A percentile compares a stretch with the other conserved stretches of the same genome.
These are phyloP conservation scores for Paramecium primaurelia DNA, from an alignment of 73 alveolate species.

Conservation along the genomic window DNA sequence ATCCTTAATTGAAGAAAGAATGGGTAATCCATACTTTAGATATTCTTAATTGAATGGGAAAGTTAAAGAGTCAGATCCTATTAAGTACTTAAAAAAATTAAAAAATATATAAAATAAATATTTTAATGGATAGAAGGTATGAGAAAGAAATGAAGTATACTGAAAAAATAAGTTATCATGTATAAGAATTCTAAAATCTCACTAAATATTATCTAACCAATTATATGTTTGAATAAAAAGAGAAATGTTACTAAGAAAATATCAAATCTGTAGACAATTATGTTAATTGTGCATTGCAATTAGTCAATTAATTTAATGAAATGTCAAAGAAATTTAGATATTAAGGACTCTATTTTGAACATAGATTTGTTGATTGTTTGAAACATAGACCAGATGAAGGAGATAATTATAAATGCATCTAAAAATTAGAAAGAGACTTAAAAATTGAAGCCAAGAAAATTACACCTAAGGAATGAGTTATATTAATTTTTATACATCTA, in stretches of 20 bases:
- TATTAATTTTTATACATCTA: background rate
- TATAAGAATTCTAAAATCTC: slow-evolving; percentile 14
- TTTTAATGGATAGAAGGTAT: background rate
- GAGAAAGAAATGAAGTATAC: slow-evolving; percentile 2
- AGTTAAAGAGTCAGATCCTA: slow-evolving; percentile 22
- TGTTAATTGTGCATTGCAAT: background rate
- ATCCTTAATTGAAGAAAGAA: slow-evolving; percentile 17
- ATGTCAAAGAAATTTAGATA: slow-evolving; percentile 9
- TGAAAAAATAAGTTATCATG: slow-evolving; percentile 8
- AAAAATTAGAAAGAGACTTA: background rate
- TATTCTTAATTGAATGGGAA: background rate
- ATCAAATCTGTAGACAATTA: background rate
- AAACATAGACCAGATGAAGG: slow-evolving; percentile 36
- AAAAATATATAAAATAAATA: slow-evolving; percentile 7
- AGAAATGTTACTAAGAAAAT: background rate
- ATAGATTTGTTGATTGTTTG: slow-evolving; percentile 17
- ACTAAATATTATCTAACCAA: background rate
- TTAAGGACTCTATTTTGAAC: background rate
- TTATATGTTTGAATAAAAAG: background rate
- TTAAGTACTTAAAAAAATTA: slow-evolving; percentile 25
- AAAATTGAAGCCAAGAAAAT: background rate
- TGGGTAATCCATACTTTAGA: slow-evolving; percentile 48
- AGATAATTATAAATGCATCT: slow-evolving; percentile 1
- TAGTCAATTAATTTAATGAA: background rate
- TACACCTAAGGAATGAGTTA: background rate